A percentile compares a stretch with the other conserved stretches of the same genome.
Evolutionary conservation across 2,329 filamentous ascomycete genomes (phyloP).

Genomic region (Colletotrichum lupini): DNA sequence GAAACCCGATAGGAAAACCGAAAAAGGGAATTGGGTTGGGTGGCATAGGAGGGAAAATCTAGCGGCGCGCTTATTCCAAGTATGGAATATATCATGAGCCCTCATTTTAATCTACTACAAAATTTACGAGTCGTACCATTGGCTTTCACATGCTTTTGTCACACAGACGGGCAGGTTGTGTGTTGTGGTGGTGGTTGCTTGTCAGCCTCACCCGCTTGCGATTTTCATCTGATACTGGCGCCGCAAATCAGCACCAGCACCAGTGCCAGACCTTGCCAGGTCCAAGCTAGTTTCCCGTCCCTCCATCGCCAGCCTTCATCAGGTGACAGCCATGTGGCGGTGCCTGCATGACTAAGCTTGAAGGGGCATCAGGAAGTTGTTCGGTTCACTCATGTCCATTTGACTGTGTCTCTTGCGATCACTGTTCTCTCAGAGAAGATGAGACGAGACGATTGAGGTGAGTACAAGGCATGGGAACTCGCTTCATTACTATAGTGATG

Average conservation of each 20-base stretch:
- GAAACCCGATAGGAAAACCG: not conserved
- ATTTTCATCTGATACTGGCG: constrained; percentile 22
- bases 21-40: not conserved
- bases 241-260: not conserved
- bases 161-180: not conserved
- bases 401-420: not conserved
- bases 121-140: constrained; percentile 18
- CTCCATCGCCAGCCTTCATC: constrained; percentile 6
- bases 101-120: constrained; percentile 20
- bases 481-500: not conserved
- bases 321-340: constrained; percentile 14
- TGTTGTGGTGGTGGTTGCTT: not conserved
- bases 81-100: constrained; percentile 12
- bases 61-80: constrained; percentile 1
- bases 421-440: too few relatives aligned
- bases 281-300: constrained; percentile 19
- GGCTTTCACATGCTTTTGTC: constrained; percentile 25
- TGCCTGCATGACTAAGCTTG: not conserved
- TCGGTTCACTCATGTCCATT: too few relatives aligned
- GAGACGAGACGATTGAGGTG: too few relatives aligned
- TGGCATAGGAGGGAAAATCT: not conserved
- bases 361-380: not conserved
- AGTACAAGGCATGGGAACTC: too few relatives aligned
- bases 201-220: constrained; percentile 22
- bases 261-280: not conserved